Conservation (phyloP, 495 filamentous ascomycete genomes). For the Talaromyces trachyspermus region DNA sequence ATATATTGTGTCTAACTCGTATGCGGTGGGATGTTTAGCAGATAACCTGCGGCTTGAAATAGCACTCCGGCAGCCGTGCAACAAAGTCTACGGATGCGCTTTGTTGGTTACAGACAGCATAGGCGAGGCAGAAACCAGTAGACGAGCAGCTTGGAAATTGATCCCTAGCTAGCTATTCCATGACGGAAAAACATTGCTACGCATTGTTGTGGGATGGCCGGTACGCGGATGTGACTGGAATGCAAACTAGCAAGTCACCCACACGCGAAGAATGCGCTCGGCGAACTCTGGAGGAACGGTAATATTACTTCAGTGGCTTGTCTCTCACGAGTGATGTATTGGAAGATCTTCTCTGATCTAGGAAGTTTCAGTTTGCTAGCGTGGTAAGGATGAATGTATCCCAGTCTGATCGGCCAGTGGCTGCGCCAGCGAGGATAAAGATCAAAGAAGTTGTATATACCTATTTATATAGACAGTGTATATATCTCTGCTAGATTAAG, state of each 20-base stretch:
- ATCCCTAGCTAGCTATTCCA: not conserved
- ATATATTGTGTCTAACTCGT: not conserved
- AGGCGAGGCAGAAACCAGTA: not conserved
- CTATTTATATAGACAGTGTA: no score
- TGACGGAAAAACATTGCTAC: not conserved
- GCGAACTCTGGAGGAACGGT: not conserved
- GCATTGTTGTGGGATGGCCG: not conserved
- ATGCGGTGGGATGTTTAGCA: not conserved
- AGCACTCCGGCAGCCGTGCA: not conserved
- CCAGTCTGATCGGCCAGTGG: no score
- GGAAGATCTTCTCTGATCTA: not conserved
- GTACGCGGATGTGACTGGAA: not conserved
- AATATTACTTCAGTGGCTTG: not conserved
- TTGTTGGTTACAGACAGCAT: conserved; percentile 3
- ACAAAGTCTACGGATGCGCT: not conserved
- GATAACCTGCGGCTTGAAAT: not conserved
- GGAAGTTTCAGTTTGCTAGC: no score
- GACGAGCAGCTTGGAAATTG: not conserved
- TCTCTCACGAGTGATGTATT: not conserved
- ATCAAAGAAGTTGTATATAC: no score
- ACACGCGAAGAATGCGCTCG: conserved; percentile 4
- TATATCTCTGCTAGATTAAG: no score
- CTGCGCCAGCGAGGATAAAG: no score
- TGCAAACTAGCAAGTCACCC: conserved; percentile 2
- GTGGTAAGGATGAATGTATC: no score